These are phyloP conservation scores for Chamaecrista fasciculata DNA, from an alignment of 306 rosid genomes.

Conservation along the genomic window DNA sequence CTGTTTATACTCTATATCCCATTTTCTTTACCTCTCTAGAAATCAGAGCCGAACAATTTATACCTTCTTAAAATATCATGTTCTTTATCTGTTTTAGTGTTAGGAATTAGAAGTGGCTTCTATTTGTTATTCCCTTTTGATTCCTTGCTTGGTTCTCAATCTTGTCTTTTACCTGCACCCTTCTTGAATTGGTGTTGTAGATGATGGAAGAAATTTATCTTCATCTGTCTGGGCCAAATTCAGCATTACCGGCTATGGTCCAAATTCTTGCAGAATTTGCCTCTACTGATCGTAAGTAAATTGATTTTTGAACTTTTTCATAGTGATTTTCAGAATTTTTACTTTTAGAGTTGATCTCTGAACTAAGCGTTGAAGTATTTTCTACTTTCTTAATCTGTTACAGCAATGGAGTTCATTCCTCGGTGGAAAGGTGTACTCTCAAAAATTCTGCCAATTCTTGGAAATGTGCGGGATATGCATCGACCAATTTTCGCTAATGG, in stretches of 20 bases:
- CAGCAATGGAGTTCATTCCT: constrained; percentile 91
- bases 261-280: constrained; percentile 96
- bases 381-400: constrained; percentile 36
- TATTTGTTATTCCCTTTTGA: constrained; percentile 9
- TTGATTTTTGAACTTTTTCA: background rate
- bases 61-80: constrained; percentile 4
- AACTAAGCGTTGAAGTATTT: constrained; percentile 33
- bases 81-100: constrained; percentile 23
- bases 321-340: background rate
- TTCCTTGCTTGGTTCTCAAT: constrained; percentile 21
- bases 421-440: constrained; percentile 91
- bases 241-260: constrained; percentile 89
- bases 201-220: constrained; percentile 96
- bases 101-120: constrained; percentile 14
- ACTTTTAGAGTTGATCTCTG: background rate
- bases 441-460: constrained; percentile 87
- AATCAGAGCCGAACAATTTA: constrained; percentile 22
- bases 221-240: constrained; percentile 74
- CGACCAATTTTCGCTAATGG: constrained; percentile 93
- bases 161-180: constrained; percentile 11
- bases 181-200: constrained; percentile 53
- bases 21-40: constrained; percentile 8
- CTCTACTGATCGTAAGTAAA: constrained; percentile 66
- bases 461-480: constrained; percentile 84
- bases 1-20: constrained; percentile 8